A percentile compares a stretch with the other conserved stretches of the same genome.
These are phyloP conservation scores for Aspergillus ustus DNA, from an alignment of 2,329 filamentous ascomycete species.

Conservation along the genomic window DNA sequence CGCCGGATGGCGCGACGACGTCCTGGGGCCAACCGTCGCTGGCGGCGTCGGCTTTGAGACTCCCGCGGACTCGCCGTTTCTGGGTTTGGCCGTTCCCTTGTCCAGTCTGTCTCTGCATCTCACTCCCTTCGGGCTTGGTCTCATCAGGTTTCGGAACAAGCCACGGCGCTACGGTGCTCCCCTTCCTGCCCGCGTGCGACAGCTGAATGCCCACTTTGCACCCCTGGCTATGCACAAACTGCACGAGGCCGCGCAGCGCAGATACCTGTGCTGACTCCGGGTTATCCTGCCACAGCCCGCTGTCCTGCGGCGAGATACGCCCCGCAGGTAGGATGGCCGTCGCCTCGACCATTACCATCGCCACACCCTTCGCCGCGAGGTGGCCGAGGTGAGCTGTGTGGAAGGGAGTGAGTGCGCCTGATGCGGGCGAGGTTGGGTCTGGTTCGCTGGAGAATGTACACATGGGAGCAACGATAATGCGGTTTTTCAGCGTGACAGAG, in stretches of 20 bases:
- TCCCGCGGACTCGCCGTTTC: not conserved
- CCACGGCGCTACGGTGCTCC: constrained; percentile 9
- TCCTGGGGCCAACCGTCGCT: constrained; percentile 8
- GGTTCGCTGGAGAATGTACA: constrained; percentile 10
- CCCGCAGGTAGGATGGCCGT: constrained; percentile 1
- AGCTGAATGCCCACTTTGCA: constrained; percentile 3
- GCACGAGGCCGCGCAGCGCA: constrained; percentile 2
- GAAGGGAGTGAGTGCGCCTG: constrained; percentile 8
- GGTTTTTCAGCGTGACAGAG: constrained; percentile 12
- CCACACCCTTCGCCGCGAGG: constrained; percentile 8
- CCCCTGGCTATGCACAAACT: constrained; percentile 14
- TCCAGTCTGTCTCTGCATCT: too few relatives aligned
- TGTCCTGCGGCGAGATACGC: constrained; percentile 10
- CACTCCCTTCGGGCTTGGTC: too few relatives aligned
- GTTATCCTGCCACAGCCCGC: constrained; percentile 5
- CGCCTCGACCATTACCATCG: constrained; percentile 7
- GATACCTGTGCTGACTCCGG: constrained; percentile 56
- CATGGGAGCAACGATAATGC: constrained; percentile 11
- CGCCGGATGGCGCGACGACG: constrained; percentile 6
- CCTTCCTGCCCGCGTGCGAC: constrained; percentile 9
- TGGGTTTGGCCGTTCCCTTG: not conserved
- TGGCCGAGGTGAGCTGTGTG: constrained; percentile 12
- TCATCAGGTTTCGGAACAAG: not conserved
- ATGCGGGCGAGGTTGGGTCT: constrained; percentile 52
- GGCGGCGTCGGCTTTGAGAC: constrained; percentile 1